These are phyloP conservation scores for Eucalyptus cloeziana DNA, from an alignment of 345 rosid species.

Conservation along the genomic window DNA sequence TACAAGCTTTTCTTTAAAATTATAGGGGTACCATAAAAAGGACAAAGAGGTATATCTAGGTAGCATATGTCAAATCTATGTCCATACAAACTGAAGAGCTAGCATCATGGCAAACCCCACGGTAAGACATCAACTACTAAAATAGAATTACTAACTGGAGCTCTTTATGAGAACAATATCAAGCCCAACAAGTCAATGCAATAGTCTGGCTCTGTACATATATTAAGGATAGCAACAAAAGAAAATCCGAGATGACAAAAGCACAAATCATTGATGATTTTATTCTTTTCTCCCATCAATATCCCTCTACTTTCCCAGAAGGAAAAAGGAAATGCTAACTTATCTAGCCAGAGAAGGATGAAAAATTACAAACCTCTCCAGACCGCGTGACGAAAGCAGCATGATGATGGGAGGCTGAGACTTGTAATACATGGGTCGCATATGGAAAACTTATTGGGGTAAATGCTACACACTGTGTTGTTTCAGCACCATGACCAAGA, in stretches of 20 bases:
- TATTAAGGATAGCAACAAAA: background rate
- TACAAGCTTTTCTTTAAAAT: background rate
- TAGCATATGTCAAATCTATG: background rate
- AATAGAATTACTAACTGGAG: background rate
- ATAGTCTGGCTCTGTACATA: background rate
- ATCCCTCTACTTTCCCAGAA: background rate
- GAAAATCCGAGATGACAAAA: background rate
- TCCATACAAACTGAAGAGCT: background rate
- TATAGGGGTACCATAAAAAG: background rate
- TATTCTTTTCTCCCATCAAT: background rate
- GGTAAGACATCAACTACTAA: background rate
- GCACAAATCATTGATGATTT: background rate
- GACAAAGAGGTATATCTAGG: background rate
- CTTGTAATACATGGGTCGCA: constrained; percentile 53
- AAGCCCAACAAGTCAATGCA: background rate
- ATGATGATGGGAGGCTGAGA: constrained; percentile 90
- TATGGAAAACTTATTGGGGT: constrained; percentile 56
- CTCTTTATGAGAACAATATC: background rate
- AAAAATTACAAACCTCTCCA: constrained; percentile 62
- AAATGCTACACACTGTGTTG: constrained; percentile 82
- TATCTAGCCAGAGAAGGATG: background rate
- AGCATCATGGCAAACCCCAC: background rate
- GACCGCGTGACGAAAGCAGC: constrained; percentile 79
- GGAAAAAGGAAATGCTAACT: background rate
- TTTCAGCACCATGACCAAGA: constrained; percentile 94